Percentiles rank a stretch among this genome's conserved stretches.
Evolutionary conservation across 2,329 filamentous ascomycete genomes (phyloP).

Genomic region (Sarocladiaceae sp.): DNA sequence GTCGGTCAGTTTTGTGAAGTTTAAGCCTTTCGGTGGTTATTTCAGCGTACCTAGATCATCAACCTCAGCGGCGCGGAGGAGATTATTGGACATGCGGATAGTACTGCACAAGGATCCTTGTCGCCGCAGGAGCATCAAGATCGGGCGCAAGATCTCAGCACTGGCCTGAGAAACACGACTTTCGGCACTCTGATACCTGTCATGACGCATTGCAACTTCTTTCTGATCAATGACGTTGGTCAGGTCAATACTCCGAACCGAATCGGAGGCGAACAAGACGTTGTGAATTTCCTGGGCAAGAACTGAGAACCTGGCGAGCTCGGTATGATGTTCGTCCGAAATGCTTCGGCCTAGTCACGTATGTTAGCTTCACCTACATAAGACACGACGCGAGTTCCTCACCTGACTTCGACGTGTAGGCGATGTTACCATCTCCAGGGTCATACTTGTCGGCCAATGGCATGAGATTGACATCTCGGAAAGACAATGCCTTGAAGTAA

Average conservation of each 20-base stretch:
- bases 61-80: constrained; percentile 38
- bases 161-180: constrained; percentile 19
- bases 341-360: constrained; percentile 34
- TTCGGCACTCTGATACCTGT: neutral
- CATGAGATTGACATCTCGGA: constrained; percentile 44
- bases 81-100: constrained; percentile 43
- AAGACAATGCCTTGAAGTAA: constrained; percentile 53
- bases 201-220: constrained; percentile 14
- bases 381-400: constrained; percentile 13
- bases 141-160: constrained; percentile 39
- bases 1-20: constrained; percentile 7
- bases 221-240: constrained; percentile 33
- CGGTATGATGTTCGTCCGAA: constrained; percentile 39
- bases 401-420: constrained; percentile 48
- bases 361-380: constrained; percentile 6
- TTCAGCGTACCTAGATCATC: constrained; percentile 38
- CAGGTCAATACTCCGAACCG: constrained; percentile 47
- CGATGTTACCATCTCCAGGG: constrained; percentile 38
- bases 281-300: constrained; percentile 52
- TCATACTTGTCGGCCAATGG: constrained; percentile 34
- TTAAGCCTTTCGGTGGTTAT: neutral
- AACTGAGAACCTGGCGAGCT: constrained; percentile 42
- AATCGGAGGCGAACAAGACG: constrained; percentile 48
- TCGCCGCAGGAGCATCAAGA: constrained; percentile 43
- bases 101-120: constrained; percentile 43